Base-by-base conservation (phyloP, 169 alveolate genomes). In the Sarcocystis neurona region DNA sequence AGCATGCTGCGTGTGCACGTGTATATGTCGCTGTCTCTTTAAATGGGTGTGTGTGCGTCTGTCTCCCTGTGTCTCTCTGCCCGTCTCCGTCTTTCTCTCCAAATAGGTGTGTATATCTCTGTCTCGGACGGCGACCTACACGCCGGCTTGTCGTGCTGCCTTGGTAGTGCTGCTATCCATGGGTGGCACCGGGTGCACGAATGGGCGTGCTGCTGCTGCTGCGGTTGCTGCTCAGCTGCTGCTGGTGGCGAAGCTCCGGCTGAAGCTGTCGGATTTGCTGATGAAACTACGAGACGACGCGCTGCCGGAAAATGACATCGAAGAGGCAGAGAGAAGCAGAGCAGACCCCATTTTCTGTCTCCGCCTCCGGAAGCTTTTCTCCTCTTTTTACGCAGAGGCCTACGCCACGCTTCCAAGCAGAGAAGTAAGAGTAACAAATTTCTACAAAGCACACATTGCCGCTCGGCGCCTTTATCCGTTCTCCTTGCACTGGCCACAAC, bases 281-380 rank as follows among this genome's bases (percentile, higher is more conserved):
- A 20, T 39, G 82, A 72, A 72, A 56, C 18, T 72, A 39, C 58
- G 43, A 32, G 82, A 72, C 58, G 82, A 72, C 82, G 82, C 37
- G 41, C 37, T 39, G 20, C 82, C 82, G 5, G 82, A 72, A 20
- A 72, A 72, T 32, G 82, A 44, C 34, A 56, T 72, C 27, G 82
- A 72, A 8, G 82, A 72, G n/a, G 82, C 37, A 18, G 82, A 72
- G 15, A 32, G 56, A 44, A 72, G 82, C 82, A 72, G 43, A 39
- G 34, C 37, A 32, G 43, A 72, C 27, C 82, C 82, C 12, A 39
- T 72, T 34, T 72, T 72, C 46, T 32, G 46, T 34, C 56, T 72
- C 32, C 82, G 82, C 10, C 56, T 72, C 39, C 82, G 23, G 46
- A 10, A 32, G n/a, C 82, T 72, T 56, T 72, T 72, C n/a, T 48